Base-by-base conservation (phyloP, 306 rosid genomes). In the Lathyrus sativus region DNA sequence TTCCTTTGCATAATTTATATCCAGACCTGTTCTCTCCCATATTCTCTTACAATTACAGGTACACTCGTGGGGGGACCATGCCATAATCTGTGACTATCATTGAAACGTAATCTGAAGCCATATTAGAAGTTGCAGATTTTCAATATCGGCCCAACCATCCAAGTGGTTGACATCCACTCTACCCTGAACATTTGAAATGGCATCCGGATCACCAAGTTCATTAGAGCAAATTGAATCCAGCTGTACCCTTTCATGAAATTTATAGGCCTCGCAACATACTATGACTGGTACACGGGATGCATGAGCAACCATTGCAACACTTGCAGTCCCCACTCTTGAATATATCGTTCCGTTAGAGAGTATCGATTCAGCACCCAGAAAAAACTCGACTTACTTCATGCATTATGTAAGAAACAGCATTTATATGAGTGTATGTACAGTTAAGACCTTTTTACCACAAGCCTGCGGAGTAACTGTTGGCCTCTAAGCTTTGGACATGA, bases 251-350 rank as follows among this genome's bases (percentile, higher is more conserved):
- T n/a, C n/a, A n/a, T n/a, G n/a, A n/a, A n/a, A n/a, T n/a, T n/a
- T n/a, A n/a, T n/a, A n/a, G n/a, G n/a, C n/a, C n/a, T n/a, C n/a
- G n/a, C n/a, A n/a, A n/a, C n/a, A n/a, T n/a, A n/a, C n/a, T n/a
- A n/a, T n/a, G n/a, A n/a, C n/a, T n/a, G n/a, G n/a, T n/a, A n/a
- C n/a, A 50, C 61, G 84, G 65, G 77, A 79, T 26, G 75, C 82
- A 76, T 84, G 84, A 74, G 89, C 86, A 70, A 81, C 89, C 89
- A 84, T 84, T 19, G 89, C 89, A 73, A 84, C 80, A 70, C 82
- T 73, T 60, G 89, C n/a, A n/a, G n/a, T n/a, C n/a, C n/a, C n/a
- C n/a, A n/a, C n/a, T n/a, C n/a, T n/a, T n/a, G n/a, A n/a, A n/a
- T n/a, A n/a, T n/a, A n/a, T n/a, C n/a, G n/a, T n/a, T n/a, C n/a